Percentiles rank a stretch among this genome's conserved stretches.
These are phyloP conservation scores for Fragilaria radians DNA, from an alignment of 108 stramenopile genomes.

Conservation along the genomic window DNA sequence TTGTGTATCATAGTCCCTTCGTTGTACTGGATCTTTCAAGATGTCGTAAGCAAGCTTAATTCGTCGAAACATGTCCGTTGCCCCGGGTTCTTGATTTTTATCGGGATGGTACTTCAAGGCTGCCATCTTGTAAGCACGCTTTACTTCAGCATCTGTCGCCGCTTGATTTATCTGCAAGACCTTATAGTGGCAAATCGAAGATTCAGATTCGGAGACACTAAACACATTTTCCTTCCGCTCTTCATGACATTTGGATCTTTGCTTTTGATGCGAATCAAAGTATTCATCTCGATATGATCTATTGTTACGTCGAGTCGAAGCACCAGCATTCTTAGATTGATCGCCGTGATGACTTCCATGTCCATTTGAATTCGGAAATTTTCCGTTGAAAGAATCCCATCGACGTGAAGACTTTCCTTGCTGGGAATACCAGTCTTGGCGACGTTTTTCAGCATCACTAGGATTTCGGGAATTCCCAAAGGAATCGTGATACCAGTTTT, in stretches of 20 bases:
- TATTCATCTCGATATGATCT: slow-evolving; percentile 9
- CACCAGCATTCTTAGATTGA: too few relatives aligned
- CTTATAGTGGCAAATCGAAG: slow-evolving; percentile 39
- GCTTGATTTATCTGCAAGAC: slow-evolving; percentile 44
- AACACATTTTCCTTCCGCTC: slow-evolving; percentile 11
- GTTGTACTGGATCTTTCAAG: slow-evolving; percentile 40
- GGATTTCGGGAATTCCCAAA: neutral
- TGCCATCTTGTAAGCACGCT: slow-evolving; percentile 70
- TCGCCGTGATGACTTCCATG: too few relatives aligned
- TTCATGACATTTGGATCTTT: slow-evolving; percentile 15
- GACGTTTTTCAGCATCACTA: slow-evolving; percentile 25
- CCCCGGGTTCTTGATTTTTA: slow-evolving; percentile 56
- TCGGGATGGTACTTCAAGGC: slow-evolving; percentile 75
- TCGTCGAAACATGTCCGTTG: slow-evolving; percentile 67
- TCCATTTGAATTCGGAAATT: slow-evolving; percentile 23
- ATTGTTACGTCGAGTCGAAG: too few relatives aligned
- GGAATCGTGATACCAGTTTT: slow-evolving; percentile 5
- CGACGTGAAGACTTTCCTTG: slow-evolving; percentile 30
- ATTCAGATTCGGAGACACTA: slow-evolving; percentile 5
- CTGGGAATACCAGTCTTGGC: slow-evolving; percentile 36
- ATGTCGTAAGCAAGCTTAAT: slow-evolving; percentile 71
- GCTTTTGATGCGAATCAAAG: slow-evolving; percentile 18
- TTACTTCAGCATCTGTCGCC: slow-evolving; percentile 59
- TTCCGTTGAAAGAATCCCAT: slow-evolving; percentile 62
- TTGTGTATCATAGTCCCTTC: slow-evolving; percentile 63